These are phyloP conservation scores for Zanthoxylum bungeanum DNA, from an alignment of 345 rosid genomes.

Conservation along the genomic window DNA sequence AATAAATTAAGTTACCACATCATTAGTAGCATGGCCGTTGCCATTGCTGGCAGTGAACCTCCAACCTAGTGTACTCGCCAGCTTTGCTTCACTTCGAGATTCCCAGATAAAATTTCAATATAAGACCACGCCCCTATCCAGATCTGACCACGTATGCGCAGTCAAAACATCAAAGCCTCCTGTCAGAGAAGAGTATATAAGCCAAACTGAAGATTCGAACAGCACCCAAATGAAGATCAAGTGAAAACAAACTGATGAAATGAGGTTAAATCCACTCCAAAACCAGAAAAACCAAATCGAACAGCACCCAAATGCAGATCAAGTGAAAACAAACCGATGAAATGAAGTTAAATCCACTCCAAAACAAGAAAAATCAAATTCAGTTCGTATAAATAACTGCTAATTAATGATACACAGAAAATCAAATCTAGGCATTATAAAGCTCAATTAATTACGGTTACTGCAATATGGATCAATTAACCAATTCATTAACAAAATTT, in stretches of 20 bases:
- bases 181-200: conserved; percentile 21
- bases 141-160: conserved; percentile 47
- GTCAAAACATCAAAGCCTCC: conserved; percentile 70
- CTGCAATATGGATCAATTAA: neutral
- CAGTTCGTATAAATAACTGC: neutral
- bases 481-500: neutral
- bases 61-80: conserved; percentile 92
- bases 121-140: conserved; percentile 39
- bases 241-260: conserved; percentile 5
- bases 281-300: conserved; percentile 10
- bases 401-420: neutral
- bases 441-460: neutral
- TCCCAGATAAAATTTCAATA: conserved; percentile 26
- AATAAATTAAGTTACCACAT: conserved; percentile 38
- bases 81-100: conserved; percentile 40
- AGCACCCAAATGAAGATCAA: conserved; percentile 36
- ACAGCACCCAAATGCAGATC: too few relatives aligned
- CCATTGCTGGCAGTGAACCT: conserved; percentile 77
- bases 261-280: neutral
- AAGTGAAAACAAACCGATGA: too few relatives aligned
- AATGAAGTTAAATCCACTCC: neutral
- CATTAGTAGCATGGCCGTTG: conserved; percentile 61
- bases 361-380: conserved; percentile 8
- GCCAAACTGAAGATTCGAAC: neutral
- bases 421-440: conserved; percentile 1